These are phyloP conservation scores for Suhomyces sp. DNA, from an alignment of 805 yeast species.

Conservation along the genomic window DNA sequence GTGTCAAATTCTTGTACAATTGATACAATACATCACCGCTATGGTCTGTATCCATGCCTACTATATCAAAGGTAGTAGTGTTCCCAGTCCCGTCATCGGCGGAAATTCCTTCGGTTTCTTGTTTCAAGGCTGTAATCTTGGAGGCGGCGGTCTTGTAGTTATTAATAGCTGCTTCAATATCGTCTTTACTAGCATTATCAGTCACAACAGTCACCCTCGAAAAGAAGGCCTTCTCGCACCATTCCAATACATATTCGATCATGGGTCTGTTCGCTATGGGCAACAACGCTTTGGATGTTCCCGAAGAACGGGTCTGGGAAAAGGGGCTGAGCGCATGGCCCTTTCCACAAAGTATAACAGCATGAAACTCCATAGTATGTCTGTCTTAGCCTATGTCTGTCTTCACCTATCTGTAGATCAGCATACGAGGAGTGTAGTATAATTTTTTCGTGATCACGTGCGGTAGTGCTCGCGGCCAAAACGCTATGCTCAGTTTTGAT, in stretches of 20 bases:
- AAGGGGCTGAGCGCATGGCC: conserved; percentile 76
- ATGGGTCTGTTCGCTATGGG: conserved; percentile 90
- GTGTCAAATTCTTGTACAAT: conserved; percentile 40
- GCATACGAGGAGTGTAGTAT: not conserved
- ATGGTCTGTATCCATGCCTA: conserved; percentile 41
- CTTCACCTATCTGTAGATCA: not conserved
- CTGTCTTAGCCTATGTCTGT: not conserved
- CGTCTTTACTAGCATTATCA: conserved; percentile 44
- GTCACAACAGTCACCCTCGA: conserved; percentile 63
- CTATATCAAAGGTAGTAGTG: conserved; percentile 21
- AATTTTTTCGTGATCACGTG: not conserved
- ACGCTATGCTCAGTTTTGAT: not conserved
- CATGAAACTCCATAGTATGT: conserved; percentile 80
- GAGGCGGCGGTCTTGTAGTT: conserved; percentile 43
- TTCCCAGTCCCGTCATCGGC: conserved; percentile 14
- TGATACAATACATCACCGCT: conserved; percentile 63
- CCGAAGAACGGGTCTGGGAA: conserved; percentile 56
- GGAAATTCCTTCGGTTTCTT: conserved; percentile 3
- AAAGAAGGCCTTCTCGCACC: conserved; percentile 90
- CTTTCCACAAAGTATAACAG: conserved; percentile 83
- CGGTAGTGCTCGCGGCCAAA: not conserved
- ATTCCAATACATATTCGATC: conserved; percentile 81
- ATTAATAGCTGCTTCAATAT: conserved; percentile 48
- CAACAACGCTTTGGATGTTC: conserved; percentile 76
- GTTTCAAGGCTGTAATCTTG: conserved; percentile 10